phyloP scores from a whole-genome alignment of 345 rosid species.

The Populus simonii region DNA sequence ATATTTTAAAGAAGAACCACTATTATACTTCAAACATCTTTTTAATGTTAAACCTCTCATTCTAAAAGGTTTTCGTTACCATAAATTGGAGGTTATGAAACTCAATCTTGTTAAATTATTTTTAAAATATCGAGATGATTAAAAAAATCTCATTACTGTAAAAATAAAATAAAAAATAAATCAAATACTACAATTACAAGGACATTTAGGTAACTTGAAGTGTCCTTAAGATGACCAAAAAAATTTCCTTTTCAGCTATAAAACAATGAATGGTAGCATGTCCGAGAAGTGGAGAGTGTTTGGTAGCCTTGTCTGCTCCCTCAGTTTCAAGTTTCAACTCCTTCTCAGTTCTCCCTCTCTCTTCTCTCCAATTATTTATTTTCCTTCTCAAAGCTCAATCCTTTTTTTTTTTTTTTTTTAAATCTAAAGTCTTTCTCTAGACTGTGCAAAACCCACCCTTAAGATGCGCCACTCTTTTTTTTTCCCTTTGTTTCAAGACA shows the following conservation, averaged over 20 bases:
- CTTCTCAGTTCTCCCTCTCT: constrained; percentile 12
- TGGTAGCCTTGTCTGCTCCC: constrained; percentile 1
- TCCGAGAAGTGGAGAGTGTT: neutral
- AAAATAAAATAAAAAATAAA: neutral
- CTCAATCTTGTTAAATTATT: no score
- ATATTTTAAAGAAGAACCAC: no score
- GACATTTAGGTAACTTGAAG: neutral
- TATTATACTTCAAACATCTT: no score
- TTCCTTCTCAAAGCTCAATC: constrained; percentile 8
- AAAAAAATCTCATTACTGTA: no score
- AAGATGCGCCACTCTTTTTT: constrained; percentile 27
- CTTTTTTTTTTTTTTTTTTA: neutral
- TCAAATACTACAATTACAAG: neutral
- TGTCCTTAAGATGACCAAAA: neutral
- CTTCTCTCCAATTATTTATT: constrained; percentile 17
- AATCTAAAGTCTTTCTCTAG: neutral
- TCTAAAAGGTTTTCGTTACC: no score
- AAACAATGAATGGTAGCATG: neutral
- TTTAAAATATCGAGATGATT: no score
- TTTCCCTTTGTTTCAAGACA: constrained; percentile 12
- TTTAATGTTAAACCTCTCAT: no score
- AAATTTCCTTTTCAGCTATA: neutral
- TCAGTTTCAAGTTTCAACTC: neutral
- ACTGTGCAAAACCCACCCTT: constrained; percentile 16
- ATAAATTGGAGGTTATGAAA: no score